Base-by-base conservation (phyloP, 2,329 filamentous ascomycete genomes). In the Pseudocercospora cruenta region DNA sequence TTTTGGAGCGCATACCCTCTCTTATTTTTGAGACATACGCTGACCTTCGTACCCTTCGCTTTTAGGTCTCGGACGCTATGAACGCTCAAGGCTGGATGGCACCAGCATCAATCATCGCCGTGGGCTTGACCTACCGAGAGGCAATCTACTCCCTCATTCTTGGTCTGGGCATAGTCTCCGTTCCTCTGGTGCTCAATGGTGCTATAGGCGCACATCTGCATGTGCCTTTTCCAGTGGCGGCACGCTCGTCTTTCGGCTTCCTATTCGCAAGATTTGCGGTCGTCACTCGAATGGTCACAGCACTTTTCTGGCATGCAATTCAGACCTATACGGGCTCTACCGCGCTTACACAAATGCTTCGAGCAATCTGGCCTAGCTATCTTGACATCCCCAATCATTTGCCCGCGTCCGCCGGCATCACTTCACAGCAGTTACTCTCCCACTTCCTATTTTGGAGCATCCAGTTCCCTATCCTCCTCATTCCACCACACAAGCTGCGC, bases 261-360 rank as follows among this genome's bases (percentile, higher is more conserved):
- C 86, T 82, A 80, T 84, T 85, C 61, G 84, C 82, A 24, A 85
- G 86, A 71, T 78, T 87, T 43, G 81, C 84, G 24, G 84, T 87
- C 60, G 71, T 87, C 7, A 85, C 82, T 0, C 80, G 85, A 10
- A 80, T 82, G 45, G 83, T 87, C 63, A 81, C 87, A 3, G 85
- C 85, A 4, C 74, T 87, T 19, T 86, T 88, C 76, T 87, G 86
- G 90, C 87, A 90, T 61, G 87, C 88, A 0, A 89, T 91, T 55
- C 87, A 90, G 70, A 87, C 85, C 47, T 86, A 87, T 66, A 89
- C 88, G 68, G 88, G 88, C 0, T 87, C 84, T 0, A 85, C 86
- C 64, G 80, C 82, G 0, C 79, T 86, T 8, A 78, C 79, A 4
- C 82, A 83, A 51, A 85, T 86, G 77, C 77, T 87, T 14, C 81